These are phyloP conservation scores for Epipyxis sp. DNA, from an alignment of 108 stramenopile genomes.

Conservation along the genomic window DNA sequence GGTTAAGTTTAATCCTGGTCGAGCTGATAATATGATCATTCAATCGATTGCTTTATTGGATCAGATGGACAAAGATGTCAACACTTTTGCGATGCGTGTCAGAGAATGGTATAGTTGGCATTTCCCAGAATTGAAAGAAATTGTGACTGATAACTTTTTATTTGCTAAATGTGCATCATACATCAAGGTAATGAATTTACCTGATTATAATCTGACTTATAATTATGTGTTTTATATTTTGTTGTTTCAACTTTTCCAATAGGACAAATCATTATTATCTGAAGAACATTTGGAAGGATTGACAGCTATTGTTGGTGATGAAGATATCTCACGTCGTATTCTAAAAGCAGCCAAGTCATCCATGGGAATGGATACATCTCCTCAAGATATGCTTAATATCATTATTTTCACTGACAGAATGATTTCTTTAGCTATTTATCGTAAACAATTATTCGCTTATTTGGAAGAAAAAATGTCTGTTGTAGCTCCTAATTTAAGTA, in stretches of 20 bases:
- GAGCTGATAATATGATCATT: conserved; percentile 99
- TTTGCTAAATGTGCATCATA: conserved; percentile 58
- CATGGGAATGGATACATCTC: conserved; percentile 98
- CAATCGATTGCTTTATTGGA: conserved; percentile 97
- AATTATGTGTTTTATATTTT: too few relatives aligned
- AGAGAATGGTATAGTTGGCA: conserved; percentile 97
- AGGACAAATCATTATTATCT: conserved; percentile 47
- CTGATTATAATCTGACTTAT: too few relatives aligned
- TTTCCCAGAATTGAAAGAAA: conserved; percentile 82
- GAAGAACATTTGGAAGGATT: conserved; percentile 64
- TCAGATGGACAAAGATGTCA: conserved; percentile 99
- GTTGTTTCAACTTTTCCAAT: too few relatives aligned
- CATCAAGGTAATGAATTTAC: too few relatives aligned
- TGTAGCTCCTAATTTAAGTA: conserved; percentile 94
- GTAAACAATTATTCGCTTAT: conserved; percentile 83
- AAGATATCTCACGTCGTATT: conserved; percentile 75
- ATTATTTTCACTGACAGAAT: conserved; percentile 92
- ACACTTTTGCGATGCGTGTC: conserved; percentile 98
- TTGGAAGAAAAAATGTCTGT: conserved; percentile 89
- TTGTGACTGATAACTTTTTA: conserved; percentile 60
- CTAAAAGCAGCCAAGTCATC: conserved; percentile 81
- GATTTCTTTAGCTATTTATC: conserved; percentile 92
- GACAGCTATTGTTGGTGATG: conserved; percentile 81
- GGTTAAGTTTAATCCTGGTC: conserved; percentile 95
- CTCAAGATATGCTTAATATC: conserved; percentile 95